Evolutionary conservation across 768 basidiomycete genomes (phyloP).

Genomic region (Mycena sanguinolenta): DNA sequence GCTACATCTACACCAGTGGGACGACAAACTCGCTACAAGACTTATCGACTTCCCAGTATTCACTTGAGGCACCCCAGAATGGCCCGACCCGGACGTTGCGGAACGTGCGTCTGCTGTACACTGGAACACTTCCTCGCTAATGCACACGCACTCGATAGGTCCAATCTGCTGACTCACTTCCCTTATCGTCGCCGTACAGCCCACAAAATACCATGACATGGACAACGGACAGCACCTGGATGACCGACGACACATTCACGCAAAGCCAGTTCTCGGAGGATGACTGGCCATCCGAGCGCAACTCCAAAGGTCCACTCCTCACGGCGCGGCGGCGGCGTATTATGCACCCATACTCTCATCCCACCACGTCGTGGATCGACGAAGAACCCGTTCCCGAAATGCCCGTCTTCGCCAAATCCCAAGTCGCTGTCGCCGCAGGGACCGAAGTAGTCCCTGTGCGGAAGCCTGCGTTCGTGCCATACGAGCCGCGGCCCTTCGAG

Average conservation of each 20-base stretch:
- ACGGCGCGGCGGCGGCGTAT: neutral
- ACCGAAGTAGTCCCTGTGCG: neutral
- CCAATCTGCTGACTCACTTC: slow-evolving; percentile 28
- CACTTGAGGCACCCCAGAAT: slow-evolving; percentile 5
- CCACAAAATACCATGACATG: slow-evolving; percentile 1
- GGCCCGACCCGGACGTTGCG: slow-evolving; percentile 9
- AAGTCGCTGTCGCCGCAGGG: neutral
- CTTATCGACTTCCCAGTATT: neutral
- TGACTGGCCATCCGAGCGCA: neutral
- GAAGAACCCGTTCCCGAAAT: slow-evolving; percentile 21
- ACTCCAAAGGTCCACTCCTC: slow-evolving; percentile 12
- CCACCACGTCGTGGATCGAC: slow-evolving; percentile 13
- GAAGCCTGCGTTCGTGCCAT: neutral
- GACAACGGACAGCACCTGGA: neutral
- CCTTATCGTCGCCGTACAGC: slow-evolving; percentile 9
- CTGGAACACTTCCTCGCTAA: neutral
- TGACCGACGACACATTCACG: neutral
- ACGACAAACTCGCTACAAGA: neutral
- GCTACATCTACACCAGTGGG: slow-evolving; percentile 32
- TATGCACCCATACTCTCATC: slow-evolving; percentile 15
- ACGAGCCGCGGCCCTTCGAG: slow-evolving; percentile 21
- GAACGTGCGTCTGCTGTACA: neutral
- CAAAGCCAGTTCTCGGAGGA: slow-evolving; percentile 17
- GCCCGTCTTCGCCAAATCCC: neutral
- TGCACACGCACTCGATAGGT: neutral